These are phyloP conservation scores for Amaranthus tricolor DNA, from an alignment of 179 eudicot genomes.

Conservation along the genomic window DNA sequence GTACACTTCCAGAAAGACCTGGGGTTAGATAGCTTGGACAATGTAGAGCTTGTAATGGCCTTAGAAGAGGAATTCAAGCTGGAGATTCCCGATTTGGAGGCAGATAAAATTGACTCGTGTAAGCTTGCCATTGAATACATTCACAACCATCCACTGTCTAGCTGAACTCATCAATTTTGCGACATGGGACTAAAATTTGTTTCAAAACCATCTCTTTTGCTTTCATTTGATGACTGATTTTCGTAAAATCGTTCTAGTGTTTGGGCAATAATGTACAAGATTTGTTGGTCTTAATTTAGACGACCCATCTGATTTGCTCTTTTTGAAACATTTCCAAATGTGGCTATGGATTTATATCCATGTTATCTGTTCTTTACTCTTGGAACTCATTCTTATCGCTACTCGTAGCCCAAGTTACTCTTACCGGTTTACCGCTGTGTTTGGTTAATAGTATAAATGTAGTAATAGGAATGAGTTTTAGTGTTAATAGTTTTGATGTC, in stretches of 20 bases:
- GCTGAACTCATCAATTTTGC: conserved; percentile 35
- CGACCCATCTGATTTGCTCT: not conserved
- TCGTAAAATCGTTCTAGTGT: no score
- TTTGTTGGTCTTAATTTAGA: conserved; percentile 8
- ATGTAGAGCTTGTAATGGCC: conserved; percentile 94
- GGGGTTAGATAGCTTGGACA: conserved; percentile 93
- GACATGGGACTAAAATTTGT: conserved; percentile 14
- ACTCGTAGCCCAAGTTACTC: no score
- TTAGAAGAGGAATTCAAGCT: conserved; percentile 91
- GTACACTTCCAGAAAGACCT: conserved; percentile 88
- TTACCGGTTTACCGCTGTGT: no score
- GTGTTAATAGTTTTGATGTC: no score
- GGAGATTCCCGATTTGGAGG: conserved; percentile 92
- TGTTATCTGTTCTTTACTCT: no score
- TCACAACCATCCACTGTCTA: conserved; percentile 80
- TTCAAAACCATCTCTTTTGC: conserved; percentile 6
- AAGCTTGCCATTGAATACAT: conserved; percentile 82
- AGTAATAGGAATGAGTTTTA: no score
- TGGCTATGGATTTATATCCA: no score
- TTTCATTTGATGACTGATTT: conserved; percentile 15
- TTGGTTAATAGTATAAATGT: no score
- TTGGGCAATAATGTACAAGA: conserved; percentile 26
- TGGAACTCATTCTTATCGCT: not conserved
- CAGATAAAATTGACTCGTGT: conserved; percentile 76
- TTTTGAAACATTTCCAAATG: conserved; percentile 1